These are phyloP conservation scores for Coniochaeta sp. DNA, from an alignment of 2,329 filamentous ascomycete genomes.

Conservation along the genomic window DNA sequence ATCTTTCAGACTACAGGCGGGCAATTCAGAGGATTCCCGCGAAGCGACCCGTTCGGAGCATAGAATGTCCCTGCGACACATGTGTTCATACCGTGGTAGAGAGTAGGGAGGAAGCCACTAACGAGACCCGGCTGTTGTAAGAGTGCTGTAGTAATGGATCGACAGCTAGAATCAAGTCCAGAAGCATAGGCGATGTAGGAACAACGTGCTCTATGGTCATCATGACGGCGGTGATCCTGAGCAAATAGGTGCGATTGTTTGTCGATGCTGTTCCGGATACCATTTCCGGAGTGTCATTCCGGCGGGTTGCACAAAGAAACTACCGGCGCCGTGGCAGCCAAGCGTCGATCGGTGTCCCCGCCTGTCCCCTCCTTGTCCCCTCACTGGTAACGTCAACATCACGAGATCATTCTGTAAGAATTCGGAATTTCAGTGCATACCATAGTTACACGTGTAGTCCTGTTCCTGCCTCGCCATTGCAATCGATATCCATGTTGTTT, in stretches of 20 bases:
- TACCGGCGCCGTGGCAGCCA: not conserved
- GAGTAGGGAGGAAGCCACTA: not conserved
- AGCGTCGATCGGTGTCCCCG: not conserved
- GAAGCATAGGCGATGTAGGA: not conserved
- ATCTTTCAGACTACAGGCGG: not conserved
- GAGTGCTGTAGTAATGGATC: not conserved
- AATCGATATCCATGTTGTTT: too few species aligned
- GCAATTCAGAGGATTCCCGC: not conserved
- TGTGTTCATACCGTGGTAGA: too few species aligned
- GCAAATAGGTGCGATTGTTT: not conserved
- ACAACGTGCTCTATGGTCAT: not conserved
- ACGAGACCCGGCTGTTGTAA: too few species aligned
- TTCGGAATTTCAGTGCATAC: too few species aligned
- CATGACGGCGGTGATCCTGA: not conserved
- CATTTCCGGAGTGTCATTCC: not conserved
- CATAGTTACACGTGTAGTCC: too few species aligned
- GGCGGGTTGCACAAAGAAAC: not conserved
- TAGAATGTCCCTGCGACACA: too few species aligned
- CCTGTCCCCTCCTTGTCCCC: not conserved
- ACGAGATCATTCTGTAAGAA: not conserved
- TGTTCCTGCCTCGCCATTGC: too few species aligned
- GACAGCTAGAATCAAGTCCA: not conserved
- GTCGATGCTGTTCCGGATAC: not conserved
- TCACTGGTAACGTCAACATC: not conserved
- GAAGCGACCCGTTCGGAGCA: too few species aligned